A percentile compares a stretch with the other conserved stretches of the same genome.
Evolutionary conservation across 768 basidiomycete genomes (phyloP).

Genomic region (Tephrocybe sp.): DNA sequence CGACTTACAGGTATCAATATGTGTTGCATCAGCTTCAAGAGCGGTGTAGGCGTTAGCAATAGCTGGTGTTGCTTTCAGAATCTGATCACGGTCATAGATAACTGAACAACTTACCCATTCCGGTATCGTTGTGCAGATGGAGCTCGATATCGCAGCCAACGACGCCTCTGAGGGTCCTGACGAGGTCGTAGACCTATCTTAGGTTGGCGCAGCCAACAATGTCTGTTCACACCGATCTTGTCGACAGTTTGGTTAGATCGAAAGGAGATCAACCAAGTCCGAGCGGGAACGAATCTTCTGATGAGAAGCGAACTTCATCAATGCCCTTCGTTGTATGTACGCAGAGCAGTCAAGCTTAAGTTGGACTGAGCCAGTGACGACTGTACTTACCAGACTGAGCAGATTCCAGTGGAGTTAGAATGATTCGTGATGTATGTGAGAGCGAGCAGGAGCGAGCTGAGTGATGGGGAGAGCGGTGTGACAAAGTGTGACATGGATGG

Average conservation of each 20-base stretch:
- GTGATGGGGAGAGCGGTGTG: no score
- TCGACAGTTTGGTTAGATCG: conserved; percentile 99
- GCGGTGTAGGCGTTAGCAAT: conserved; percentile 99
- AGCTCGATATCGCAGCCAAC: conserved; percentile 98
- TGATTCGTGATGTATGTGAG: no score
- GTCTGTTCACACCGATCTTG: conserved; percentile 98
- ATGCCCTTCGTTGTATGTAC: no score
- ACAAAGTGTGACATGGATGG: no score
- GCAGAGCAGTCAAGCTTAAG: no score
- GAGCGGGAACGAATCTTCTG: conserved; percentile 99
- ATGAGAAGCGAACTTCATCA: conserved; percentile 99
- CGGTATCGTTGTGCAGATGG: conserved; percentile 98
- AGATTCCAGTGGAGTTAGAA: no score
- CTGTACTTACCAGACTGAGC: no score
- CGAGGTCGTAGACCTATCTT: conserved; percentile 96
- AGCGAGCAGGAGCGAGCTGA: no score
- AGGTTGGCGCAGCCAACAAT: conserved; percentile 99
- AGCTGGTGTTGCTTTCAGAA: conserved; percentile 42
- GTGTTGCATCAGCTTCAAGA: conserved; percentile 97
- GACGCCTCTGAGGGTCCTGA: conserved; percentile 92
- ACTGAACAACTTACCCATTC: conserved; percentile 85
- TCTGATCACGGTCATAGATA: no score
- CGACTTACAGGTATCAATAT: conserved; percentile 90
- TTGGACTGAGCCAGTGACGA: no score
- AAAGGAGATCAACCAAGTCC: conserved; percentile 96